These are phyloP conservation scores for Hemerocallis citrina DNA, from an alignment of 106 monocot species.

Conservation along the genomic window DNA sequence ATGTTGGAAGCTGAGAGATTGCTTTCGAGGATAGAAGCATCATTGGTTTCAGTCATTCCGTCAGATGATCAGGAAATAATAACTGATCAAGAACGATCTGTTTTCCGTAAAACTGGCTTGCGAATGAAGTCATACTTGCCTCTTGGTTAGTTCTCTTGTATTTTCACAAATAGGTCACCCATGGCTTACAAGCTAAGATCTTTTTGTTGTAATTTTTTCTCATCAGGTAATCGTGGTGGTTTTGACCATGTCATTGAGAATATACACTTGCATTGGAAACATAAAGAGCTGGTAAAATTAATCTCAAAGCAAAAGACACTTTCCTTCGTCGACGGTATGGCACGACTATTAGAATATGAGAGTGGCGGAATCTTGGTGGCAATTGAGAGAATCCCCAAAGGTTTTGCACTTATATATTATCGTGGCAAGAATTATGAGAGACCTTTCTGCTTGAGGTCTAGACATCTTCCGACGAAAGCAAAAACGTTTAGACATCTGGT, in stretches of 20 bases:
- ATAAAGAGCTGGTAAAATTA: too few species aligned
- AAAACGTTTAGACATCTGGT: conserved; percentile 79
- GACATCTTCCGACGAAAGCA: conserved; percentile 81
- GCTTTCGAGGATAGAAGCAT: conserved; percentile 71
- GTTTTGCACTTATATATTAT: too few species aligned
- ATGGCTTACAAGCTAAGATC: neutral
- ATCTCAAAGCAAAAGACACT: too few species aligned
- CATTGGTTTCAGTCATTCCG: conserved; percentile 71
- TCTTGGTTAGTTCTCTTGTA: conserved; percentile 48
- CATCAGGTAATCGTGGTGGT: conserved; percentile 78
- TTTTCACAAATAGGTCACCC: neutral
- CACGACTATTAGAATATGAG: conserved; percentile 74
- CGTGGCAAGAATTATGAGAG: too few species aligned
- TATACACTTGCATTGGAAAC: too few species aligned
- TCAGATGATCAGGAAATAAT: conserved; percentile 86
- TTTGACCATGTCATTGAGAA: conserved; percentile 97
- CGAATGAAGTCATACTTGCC: conserved; percentile 87
- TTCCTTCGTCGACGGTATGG: conserved; percentile 81
- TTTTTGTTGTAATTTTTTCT: conserved; percentile 4
- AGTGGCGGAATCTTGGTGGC: conserved; percentile 90
- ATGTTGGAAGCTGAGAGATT: conserved; percentile 67
- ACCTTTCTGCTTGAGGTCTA: too few species aligned
- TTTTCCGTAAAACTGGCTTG: conserved; percentile 76
- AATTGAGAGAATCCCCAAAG: conserved; percentile 82
- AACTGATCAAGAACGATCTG: too few species aligned